phyloP scores from a whole-genome alignment of 768 basidiomycete genomes.

The Naematelia aurantialba region DNA sequence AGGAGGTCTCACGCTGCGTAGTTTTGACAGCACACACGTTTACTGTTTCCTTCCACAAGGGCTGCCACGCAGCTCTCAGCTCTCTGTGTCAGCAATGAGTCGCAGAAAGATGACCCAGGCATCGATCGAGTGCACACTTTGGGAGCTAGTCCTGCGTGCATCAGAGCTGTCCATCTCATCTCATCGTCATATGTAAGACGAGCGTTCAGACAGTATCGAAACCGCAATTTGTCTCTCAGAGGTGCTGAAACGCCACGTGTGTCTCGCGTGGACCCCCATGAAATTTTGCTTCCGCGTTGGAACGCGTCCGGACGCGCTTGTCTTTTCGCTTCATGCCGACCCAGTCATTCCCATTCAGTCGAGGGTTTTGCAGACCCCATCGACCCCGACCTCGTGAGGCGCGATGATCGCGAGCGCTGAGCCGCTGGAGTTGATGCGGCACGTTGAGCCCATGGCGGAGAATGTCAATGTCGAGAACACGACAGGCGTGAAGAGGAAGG shows the following conservation, averaged over 20 bases:
- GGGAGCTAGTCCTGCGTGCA: too few relatives aligned
- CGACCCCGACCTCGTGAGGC: background rate
- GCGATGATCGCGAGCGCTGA: background rate
- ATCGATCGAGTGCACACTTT: too few relatives aligned
- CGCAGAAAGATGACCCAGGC: too few relatives aligned
- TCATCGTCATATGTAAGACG: too few relatives aligned
- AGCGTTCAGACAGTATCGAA: too few relatives aligned
- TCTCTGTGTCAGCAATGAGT: too few relatives aligned
- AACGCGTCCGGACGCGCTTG: background rate
- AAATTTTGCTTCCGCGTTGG: background rate
- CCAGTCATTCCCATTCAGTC: background rate
- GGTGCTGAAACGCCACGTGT: background rate
- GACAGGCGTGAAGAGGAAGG: constrained; percentile 12
- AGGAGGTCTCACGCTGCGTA: too few relatives aligned
- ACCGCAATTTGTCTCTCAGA: too few relatives aligned
- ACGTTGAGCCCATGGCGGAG: constrained; percentile 16
- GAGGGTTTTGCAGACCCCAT: background rate
- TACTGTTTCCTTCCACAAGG: too few relatives aligned
- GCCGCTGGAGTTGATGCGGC: background rate
- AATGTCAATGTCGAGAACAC: constrained; percentile 7
- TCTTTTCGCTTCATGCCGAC: background rate
- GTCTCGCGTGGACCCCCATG: background rate
- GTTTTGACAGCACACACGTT: too few relatives aligned
- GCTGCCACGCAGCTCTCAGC: too few relatives aligned
- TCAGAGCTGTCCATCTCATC: too few relatives aligned